Base-by-base conservation (phyloP, 2,329 filamentous ascomycete genomes). In the Trichothecium roseum region DNA sequence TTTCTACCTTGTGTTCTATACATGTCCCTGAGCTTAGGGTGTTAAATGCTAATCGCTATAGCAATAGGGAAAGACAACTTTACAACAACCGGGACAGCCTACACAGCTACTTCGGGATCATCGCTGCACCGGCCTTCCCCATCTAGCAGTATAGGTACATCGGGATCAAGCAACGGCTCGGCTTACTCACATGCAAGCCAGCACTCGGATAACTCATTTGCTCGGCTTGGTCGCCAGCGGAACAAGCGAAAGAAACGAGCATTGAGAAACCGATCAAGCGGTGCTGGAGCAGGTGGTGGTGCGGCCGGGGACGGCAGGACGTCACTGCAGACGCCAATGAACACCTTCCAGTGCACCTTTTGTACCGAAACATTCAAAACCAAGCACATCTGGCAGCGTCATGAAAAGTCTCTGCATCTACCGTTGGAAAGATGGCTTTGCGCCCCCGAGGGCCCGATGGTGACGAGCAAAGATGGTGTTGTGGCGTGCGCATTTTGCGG, bases 141-240 rank as follows among this genome's bases (percentile, higher is more conserved):
- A 3, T 59, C 61, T 3, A 73, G 69, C 50, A 73, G 69, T 54
- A 55, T 67, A 31, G 66, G 65, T 18, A 74, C 69, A 1, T 74
- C 69, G 3, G 62, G 66, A 16, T 74, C 70, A 2, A 72, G 67
- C 38, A 60, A 60, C 6, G 60, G 59, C 10, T 74, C 70, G 3
- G 66, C 64, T 3, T 72, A 63, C 39, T 74, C 70, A 0, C 61
- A 66, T 40, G 63, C 60, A 28, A 72, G 69, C 22, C 64, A 56
- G 17, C 62, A 62, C 32, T 74, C 69, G 0, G 55, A 5, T 70
- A 61, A 1, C 58, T 63, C 40, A 40, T 52, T 38, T 50, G 63
- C 28, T 34, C 59, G 39, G 47, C 48, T 42, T 54, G 60, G 56
- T 32, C 60, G 57, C 18, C 57, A 64, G 30, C 60, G 65, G 14